A percentile compares a stretch with the other conserved stretches of the same genome.
phyloP scores from a whole-genome alignment of 495 filamentous ascomycete genomes.

The Recurvomyces mirabilis region DNA sequence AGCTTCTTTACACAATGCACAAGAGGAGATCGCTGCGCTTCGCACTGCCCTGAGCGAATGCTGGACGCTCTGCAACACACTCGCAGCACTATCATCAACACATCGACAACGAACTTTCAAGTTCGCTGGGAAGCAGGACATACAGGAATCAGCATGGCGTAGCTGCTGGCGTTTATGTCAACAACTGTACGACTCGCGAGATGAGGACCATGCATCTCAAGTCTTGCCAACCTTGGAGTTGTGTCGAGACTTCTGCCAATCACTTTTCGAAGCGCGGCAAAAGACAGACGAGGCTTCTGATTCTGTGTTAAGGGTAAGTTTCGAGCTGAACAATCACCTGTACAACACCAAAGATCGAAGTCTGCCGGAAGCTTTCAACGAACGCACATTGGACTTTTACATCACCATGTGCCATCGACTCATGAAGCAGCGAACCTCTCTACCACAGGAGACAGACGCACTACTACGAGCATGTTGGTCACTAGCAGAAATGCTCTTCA shows the following conservation, averaged over 20 bases:
- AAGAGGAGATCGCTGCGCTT: slow-evolving; percentile 61
- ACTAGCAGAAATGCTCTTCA: slow-evolving; percentile 87
- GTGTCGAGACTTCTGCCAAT: slow-evolving; percentile 83
- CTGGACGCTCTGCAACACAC: slow-evolving; percentile 87
- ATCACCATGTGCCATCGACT: slow-evolving; percentile 83
- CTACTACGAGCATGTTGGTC: slow-evolving; percentile 81
- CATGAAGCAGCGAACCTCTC: slow-evolving; percentile 77
- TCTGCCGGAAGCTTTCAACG: slow-evolving; percentile 77
- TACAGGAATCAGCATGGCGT: slow-evolving; percentile 78
- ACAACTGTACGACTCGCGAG: slow-evolving; percentile 68
- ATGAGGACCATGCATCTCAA: slow-evolving; percentile 60
- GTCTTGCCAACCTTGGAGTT: slow-evolving; percentile 70
- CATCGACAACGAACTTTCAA: slow-evolving; percentile 71
- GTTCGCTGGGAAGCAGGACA: slow-evolving; percentile 54
- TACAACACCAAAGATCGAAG: slow-evolving; percentile 82
- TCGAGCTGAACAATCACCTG: slow-evolving; percentile 88
- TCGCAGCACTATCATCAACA: slow-evolving; percentile 72
- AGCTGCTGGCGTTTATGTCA: slow-evolving; percentile 87
- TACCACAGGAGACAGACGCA: slow-evolving; percentile 69
- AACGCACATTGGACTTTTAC: slow-evolving; percentile 86
- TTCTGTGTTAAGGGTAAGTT: slow-evolving; percentile 79
- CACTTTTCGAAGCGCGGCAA: slow-evolving; percentile 71
- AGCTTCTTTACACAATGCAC: slow-evolving; percentile 35
- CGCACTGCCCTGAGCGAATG: slow-evolving; percentile 73
- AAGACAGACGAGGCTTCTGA: slow-evolving; percentile 65